phyloP scores from a whole-genome alignment of 306 rosid species.

The Malus fusca region DNA sequence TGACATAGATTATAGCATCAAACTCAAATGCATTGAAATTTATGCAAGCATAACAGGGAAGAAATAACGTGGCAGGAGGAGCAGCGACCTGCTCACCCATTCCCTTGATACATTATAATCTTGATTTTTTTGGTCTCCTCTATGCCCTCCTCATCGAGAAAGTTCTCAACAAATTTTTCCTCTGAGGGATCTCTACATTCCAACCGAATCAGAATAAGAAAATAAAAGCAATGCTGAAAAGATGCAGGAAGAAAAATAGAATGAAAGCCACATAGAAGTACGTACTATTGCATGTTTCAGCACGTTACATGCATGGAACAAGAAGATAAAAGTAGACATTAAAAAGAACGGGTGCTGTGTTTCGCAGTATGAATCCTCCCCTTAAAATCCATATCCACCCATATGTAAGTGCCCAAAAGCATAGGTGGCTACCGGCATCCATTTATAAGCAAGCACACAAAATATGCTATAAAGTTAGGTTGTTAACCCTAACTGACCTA shows the following conservation, averaged over 20 bases:
- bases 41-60: background rate
- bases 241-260: background rate
- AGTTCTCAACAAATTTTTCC: constrained; percentile 56
- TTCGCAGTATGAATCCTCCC: background rate
- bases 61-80: background rate
- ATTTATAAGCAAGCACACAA: background rate
- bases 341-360: background rate
- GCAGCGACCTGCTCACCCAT: constrained; percentile 55
- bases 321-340: background rate
- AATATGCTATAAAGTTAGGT: background rate
- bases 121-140: constrained; percentile 51
- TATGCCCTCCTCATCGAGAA: constrained; percentile 63
- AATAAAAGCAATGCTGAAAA: background rate
- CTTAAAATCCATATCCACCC: background rate
- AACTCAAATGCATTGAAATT: background rate
- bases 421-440: background rate
- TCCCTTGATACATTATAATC: constrained; percentile 57
- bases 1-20: background rate
- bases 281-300: background rate
- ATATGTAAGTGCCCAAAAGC: background rate
- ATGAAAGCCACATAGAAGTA: background rate
- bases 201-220: background rate
- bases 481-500: constrained; percentile 31
- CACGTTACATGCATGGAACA: background rate
- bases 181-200: constrained; percentile 61